Evolutionary conservation across 805 yeast species (phyloP), one percentile per base, ranked within the genome.

Genomic region (Sporopachydermia lactativora): DNA sequence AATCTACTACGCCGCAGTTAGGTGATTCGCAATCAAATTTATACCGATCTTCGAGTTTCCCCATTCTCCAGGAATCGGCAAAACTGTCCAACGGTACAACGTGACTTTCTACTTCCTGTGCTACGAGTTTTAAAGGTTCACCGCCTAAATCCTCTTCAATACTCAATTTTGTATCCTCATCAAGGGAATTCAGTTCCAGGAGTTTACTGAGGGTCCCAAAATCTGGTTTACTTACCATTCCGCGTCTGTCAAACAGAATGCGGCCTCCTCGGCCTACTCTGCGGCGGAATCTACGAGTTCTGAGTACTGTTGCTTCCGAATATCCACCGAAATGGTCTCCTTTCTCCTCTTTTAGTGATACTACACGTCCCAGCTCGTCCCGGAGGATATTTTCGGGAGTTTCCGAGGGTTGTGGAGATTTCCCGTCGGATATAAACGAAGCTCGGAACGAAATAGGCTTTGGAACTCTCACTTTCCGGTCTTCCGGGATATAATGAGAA

Each of bases 211-310:
- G 50, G 4, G 58, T 61, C 31, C 57, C 55, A 19, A 50, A 51
- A 3, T 66, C 62, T 37, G 51, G 47, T 34, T 48, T 43, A n/a
- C 50, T 45, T 17, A 66, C 49, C 46, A 75, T 64, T 16, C 74
- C 78, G 50, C 75, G 72, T 55, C 95, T 67, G 59, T 88, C 97
- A 44, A 88, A 59, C 62, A 81, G 82, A 15, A 70, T 59, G 37
- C 81, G 66, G 34, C 81, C 81, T 38, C 69, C 66, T 51, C 95
- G 70, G 15, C 92, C 95, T 28, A 66, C 61, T 51, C 97, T 73
- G 53, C 77, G 78, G 46, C 96, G 69, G 43, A 84, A 59, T 42
- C 81, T 67, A 52, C 75, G 66, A 1, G 79, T 57, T 11, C 17
- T 14, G 39, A 17, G 8, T 8, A n/a, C 14, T 5, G 13, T 11